A percentile compares a stretch with the other conserved stretches of the same genome.
These are phyloP conservation scores for Penicillium sp. DNA, from an alignment of 2,329 filamentous ascomycete species.

Conservation along the genomic window DNA sequence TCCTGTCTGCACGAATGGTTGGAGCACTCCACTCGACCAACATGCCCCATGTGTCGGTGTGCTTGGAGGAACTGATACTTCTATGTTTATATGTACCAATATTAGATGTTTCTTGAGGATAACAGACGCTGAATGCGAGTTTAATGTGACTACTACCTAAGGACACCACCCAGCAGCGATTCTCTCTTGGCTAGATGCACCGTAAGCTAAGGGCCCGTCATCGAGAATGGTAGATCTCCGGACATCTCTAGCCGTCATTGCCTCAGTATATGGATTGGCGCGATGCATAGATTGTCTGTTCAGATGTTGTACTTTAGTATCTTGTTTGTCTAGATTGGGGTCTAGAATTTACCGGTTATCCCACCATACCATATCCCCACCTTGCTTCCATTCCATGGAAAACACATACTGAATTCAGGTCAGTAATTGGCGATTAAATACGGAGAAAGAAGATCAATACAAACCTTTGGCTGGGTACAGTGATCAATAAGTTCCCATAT, in stretches of 20 bases:
- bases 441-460: background rate
- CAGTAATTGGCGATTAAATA: background rate
- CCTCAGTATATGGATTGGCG: constrained; percentile 26
- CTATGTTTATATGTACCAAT: too few relatives aligned
- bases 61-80: background rate
- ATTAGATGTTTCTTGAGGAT: background rate
- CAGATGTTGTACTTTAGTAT: background rate
- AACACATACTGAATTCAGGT: constrained; percentile 24
- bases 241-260: constrained; percentile 28
- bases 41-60: background rate
- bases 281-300: constrained; percentile 29
- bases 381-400: constrained; percentile 25
- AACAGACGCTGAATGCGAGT: background rate
- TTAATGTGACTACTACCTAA: background rate
- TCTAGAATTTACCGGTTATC: constrained; percentile 22
- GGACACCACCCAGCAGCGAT: background rate
- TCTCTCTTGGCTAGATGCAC: constrained; percentile 22
- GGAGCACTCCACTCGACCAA: background rate
- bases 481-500: constrained; percentile 28
- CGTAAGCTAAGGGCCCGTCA: constrained; percentile 21
- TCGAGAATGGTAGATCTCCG: constrained; percentile 29
- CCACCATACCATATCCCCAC: constrained; percentile 32
- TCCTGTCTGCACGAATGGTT: background rate
- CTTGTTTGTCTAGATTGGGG: background rate
- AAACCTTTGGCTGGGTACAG: constrained; percentile 25